Evolutionary conservation across 345 rosid genomes (phyloP).

Genomic region (Toxicodendron radicans): DNA sequence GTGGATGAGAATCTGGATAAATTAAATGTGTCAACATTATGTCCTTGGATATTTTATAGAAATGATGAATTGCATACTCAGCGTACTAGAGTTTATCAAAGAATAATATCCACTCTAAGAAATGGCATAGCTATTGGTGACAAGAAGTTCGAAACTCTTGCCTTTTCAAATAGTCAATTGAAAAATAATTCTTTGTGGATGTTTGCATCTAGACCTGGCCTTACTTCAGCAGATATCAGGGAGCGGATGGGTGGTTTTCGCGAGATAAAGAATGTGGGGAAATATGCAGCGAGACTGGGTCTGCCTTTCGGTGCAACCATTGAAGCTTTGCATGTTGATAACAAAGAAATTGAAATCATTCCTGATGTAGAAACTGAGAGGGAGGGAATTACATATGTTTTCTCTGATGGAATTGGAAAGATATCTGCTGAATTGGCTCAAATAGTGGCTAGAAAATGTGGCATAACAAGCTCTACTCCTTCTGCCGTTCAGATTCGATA

Average conservation of each 20-base stretch:
- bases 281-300: slow-evolving; percentile 48
- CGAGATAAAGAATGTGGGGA: slow-evolving; percentile 43
- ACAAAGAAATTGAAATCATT: slow-evolving; percentile 34
- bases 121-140: slow-evolving; percentile 45
- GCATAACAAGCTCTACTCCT: slow-evolving; percentile 28
- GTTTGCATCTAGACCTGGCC: slow-evolving; percentile 41
- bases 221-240: slow-evolving; percentile 39
- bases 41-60: slow-evolving; percentile 28
- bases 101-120: slow-evolving; percentile 38
- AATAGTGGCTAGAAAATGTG: slow-evolving; percentile 39
- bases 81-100: slow-evolving; percentile 34
- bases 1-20: slow-evolving; percentile 45
- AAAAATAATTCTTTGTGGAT: slow-evolving; percentile 55
- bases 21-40: slow-evolving; percentile 27
- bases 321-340: slow-evolving; percentile 34
- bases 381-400: slow-evolving; percentile 24
- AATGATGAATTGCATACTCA: neutral
- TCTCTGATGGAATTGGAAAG: slow-evolving; percentile 57
- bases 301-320: slow-evolving; percentile 51
- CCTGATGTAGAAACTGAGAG: slow-evolving; percentile 27
- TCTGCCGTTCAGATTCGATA: slow-evolving; percentile 52
- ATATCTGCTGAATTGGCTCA: slow-evolving; percentile 39
- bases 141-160: slow-evolving; percentile 48
- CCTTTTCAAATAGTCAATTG: slow-evolving; percentile 50
- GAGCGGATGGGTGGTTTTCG: slow-evolving; percentile 38